Percentiles rank a stretch among this genome's conserved stretches.
phyloP scores from a whole-genome alignment of 176 grass and related monocot species.

The Alopecurus myosuroides region DNA sequence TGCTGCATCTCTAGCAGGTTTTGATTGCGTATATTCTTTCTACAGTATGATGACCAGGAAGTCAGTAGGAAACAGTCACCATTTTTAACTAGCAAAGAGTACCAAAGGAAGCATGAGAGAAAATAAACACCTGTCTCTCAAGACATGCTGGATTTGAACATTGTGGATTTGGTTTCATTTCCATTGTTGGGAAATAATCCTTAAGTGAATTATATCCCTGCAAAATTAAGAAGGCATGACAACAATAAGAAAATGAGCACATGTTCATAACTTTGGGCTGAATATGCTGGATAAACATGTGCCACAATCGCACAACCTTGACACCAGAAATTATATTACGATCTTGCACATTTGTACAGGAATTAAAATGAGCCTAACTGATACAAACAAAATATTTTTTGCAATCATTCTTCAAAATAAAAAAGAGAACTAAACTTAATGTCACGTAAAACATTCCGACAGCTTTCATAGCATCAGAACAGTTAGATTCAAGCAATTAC shows the following conservation, averaged over 20 bases:
- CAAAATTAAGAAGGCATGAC: not conserved
- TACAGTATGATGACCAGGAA: conserved; percentile 30
- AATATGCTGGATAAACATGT: not conserved
- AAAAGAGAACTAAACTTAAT: not conserved
- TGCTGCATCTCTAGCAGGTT: conserved; percentile 88
- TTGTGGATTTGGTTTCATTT: conserved; percentile 98
- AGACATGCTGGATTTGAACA: conserved; percentile 90
- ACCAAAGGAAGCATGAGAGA: not conserved
- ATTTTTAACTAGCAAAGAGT: not conserved
- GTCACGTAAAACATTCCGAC: not conserved
- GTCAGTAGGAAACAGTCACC: not conserved
- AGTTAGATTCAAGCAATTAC: conserved; percentile 44
- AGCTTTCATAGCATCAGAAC: not conserved
- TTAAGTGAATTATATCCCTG: conserved; percentile 99
- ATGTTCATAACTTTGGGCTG: not conserved
- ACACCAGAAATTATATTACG: not conserved
- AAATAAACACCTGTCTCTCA: conserved; percentile 66
- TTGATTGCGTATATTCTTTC: conserved; percentile 76
- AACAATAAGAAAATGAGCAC: not conserved
- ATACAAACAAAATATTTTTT: not conserved
- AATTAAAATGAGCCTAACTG: not conserved
- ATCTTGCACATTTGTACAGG: not conserved
- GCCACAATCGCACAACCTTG: not conserved
- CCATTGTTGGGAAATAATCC: conserved; percentile 94
- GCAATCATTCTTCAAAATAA: not conserved